phyloP scores from a whole-genome alignment of 768 basidiomycete species.

The Arthromyces matolae region DNA sequence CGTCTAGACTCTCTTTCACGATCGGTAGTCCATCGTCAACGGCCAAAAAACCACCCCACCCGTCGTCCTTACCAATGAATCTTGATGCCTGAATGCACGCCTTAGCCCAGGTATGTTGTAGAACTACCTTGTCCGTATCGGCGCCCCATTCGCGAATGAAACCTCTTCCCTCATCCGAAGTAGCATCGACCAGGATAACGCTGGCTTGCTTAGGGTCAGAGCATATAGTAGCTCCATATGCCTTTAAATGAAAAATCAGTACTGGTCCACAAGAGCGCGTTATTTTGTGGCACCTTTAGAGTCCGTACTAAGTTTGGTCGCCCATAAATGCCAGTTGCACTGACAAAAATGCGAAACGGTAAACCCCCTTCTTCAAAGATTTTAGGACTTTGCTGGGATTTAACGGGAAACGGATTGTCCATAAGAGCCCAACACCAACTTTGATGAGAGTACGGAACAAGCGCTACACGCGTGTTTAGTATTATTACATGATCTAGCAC shows the following conservation, averaged over 20 bases:
- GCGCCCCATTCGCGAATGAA: conserved; percentile 58
- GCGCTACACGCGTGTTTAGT: conserved; percentile 1
- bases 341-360: conserved; percentile 51
- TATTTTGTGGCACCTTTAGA: conserved; percentile 50
- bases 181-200: conserved; percentile 57
- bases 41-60: conserved; percentile 49
- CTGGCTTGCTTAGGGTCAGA: conserved; percentile 48
- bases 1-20: conserved; percentile 36
- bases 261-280: too few species aligned
- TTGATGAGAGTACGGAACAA: not conserved
- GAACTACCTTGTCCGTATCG: conserved; percentile 48
- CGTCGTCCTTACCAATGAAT: conserved; percentile 43
- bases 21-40: conserved; percentile 38
- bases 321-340: conserved; percentile 46
- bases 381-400: conserved; percentile 2
- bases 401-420: conserved; percentile 4
- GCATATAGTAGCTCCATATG: conserved; percentile 52
- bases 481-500: not conserved
- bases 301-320: conserved; percentile 51
- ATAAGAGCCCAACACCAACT: too few species aligned
- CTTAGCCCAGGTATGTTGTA: conserved; percentile 52
- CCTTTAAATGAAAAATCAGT: too few species aligned
- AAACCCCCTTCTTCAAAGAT: conserved; percentile 38
- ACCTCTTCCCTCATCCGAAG: conserved; percentile 46
- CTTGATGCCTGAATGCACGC: conserved; percentile 40